phyloP scores from a whole-genome alignment of 1,139 yeast genomes.

The Zygoascus hellenicus region DNA sequence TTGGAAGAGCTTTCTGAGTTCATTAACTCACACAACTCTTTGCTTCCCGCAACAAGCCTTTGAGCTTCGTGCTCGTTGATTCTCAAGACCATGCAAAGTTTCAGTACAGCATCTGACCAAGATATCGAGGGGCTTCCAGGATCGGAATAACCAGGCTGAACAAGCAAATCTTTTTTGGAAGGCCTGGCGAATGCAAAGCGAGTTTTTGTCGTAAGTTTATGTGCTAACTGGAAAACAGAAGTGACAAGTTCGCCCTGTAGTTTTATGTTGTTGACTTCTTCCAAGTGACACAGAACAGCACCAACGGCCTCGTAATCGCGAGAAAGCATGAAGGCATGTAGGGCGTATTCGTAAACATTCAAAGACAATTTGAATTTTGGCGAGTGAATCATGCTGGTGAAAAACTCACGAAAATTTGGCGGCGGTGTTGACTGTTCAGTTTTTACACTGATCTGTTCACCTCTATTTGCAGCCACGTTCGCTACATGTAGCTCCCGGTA shows the following conservation, averaged over 20 bases:
- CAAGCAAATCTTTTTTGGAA: slow-evolving; percentile 15
- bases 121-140: slow-evolving; percentile 5
- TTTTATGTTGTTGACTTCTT: slow-evolving; percentile 17
- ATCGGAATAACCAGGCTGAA: slow-evolving; percentile 12
- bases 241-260: slow-evolving; percentile 19
- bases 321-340: slow-evolving; percentile 24
- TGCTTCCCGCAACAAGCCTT: background rate
- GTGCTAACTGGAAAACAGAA: slow-evolving; percentile 19
- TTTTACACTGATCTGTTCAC: background rate
- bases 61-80: background rate
- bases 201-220: slow-evolving; percentile 13
- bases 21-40: slow-evolving; percentile 3
- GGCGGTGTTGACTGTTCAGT: background rate
- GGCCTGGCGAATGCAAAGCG: slow-evolving; percentile 15
- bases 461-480: background rate
- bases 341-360: slow-evolving; percentile 23
- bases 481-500: slow-evolving; percentile 13
- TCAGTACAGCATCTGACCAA: slow-evolving; percentile 6
- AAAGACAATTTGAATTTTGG: slow-evolving; percentile 20
- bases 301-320: slow-evolving; percentile 20
- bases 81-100: slow-evolving; percentile 1
- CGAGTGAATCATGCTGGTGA: slow-evolving; percentile 18
- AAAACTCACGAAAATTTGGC: slow-evolving; percentile 16
- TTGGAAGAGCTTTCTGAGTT: background rate
- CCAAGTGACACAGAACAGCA: slow-evolving; percentile 24